A percentile compares a stretch with the other conserved stretches of the same genome.
These are phyloP conservation scores for Schizopora paradoxa DNA, from an alignment of 1,284 basidiomycete genomes.

Conservation along the genomic window DNA sequence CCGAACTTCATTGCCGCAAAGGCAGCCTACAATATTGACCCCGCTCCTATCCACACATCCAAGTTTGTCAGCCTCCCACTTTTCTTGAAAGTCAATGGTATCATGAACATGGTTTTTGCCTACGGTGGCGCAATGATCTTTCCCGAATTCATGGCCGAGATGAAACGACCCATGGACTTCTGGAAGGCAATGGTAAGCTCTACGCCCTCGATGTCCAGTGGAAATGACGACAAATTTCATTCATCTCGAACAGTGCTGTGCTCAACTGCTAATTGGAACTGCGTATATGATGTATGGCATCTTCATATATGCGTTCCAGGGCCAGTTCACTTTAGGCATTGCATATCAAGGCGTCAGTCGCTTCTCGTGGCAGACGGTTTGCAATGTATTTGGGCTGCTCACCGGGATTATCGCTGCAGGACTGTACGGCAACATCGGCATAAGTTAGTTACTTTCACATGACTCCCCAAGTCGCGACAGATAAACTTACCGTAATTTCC, in stretches of 20 bases:
- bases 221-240: too few species aligned
- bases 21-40: conserved; percentile 32
- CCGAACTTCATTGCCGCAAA: conserved; percentile 51
- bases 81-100: conserved; percentile 33
- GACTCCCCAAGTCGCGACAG: too few species aligned
- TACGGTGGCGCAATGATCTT: conserved; percentile 39
- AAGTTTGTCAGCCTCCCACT: conserved; percentile 29
- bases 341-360: conserved; percentile 57
- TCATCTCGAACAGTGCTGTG: conserved; percentile 27
- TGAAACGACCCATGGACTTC: conserved; percentile 67
- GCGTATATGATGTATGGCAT: conserved; percentile 57
- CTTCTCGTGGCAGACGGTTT: conserved; percentile 35
- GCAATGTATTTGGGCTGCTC: conserved; percentile 46
- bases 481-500: not conserved
- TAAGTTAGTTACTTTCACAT: conserved; percentile 34
- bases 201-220: too few species aligned
- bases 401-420: conserved; percentile 53
- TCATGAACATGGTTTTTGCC: conserved; percentile 37
- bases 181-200: conserved; percentile 59
- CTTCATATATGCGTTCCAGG: conserved; percentile 50
- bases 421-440: conserved; percentile 60
- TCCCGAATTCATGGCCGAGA: conserved; percentile 61
- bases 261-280: conserved; percentile 50
- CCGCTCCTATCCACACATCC: conserved; percentile 36
- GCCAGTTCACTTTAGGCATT: conserved; percentile 45